These are phyloP conservation scores for Lactuca sativa DNA, from an alignment of 129 eudicot genomes.

Conservation along the genomic window DNA sequence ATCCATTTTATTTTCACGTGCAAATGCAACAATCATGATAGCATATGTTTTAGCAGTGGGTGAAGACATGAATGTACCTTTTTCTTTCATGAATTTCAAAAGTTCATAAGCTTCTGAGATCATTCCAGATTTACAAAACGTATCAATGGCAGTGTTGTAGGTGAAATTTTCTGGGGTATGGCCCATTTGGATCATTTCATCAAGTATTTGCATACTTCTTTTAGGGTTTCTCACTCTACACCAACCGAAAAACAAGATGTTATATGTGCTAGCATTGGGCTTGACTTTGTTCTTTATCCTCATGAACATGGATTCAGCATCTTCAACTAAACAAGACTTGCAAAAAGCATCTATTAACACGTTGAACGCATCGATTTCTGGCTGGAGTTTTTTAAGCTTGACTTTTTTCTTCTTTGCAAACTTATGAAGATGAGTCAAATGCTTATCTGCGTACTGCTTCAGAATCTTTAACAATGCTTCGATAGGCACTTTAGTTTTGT, in stretches of 20 bases:
- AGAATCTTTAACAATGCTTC: constrained; percentile 57
- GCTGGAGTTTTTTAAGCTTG: constrained; percentile 67
- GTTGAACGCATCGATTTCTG: constrained; percentile 73
- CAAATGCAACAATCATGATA: constrained; percentile 73
- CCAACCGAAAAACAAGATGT: constrained; percentile 88
- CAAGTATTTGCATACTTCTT: constrained; percentile 63
- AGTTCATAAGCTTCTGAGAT: constrained; percentile 62
- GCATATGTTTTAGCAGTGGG: constrained; percentile 89
- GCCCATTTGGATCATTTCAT: constrained; percentile 72
- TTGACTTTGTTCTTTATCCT: constrained; percentile 56
- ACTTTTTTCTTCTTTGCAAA: constrained; percentile 85
- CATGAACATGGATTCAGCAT: constrained; percentile 65
- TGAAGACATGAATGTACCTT: constrained; percentile 66
- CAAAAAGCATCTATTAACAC: constrained; percentile 77
- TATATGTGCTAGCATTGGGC: constrained; percentile 72
- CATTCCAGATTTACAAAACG: constrained; percentile 83
- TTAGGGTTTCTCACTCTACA: constrained; percentile 74
- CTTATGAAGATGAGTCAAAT: constrained; percentile 73
- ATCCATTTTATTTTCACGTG: constrained; percentile 52
- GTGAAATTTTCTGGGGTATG: constrained; percentile 76
- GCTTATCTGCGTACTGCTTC: constrained; percentile 76
- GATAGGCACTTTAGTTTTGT: constrained; percentile 56
- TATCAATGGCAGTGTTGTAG: constrained; percentile 78
- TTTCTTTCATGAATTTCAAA: constrained; percentile 66
- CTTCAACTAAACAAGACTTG: constrained; percentile 82